Conservation (phyloP, 768 basidiomycete genomes). For the Lentinula raphanica region DNA sequence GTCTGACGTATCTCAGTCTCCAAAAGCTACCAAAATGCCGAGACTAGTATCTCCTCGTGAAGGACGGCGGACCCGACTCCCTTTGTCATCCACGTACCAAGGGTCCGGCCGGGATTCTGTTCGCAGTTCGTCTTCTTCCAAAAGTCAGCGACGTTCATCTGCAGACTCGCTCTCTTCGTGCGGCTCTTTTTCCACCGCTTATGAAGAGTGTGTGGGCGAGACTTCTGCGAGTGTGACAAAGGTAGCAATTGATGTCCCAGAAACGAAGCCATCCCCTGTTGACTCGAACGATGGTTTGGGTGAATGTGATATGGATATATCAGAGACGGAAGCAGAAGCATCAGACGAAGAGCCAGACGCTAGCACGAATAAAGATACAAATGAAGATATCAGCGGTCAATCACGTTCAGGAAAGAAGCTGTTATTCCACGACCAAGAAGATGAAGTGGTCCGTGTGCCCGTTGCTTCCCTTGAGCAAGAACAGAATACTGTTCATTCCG, state of each 20-base stretch:
- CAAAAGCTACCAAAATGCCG: not conserved
- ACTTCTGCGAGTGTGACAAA: too few species aligned
- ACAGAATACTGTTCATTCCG: not conserved
- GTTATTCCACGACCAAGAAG: not conserved
- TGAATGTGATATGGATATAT: slow-evolving; percentile 5
- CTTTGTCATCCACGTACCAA: not conserved
- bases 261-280: not conserved
- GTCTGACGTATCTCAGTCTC: too few species aligned
- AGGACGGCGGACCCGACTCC: not conserved
- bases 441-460: not conserved
- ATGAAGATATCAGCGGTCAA: not conserved
- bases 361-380: not conserved
- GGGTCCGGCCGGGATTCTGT: not conserved
- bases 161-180: not conserved
- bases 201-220: not conserved
- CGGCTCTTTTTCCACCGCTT: not conserved
- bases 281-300: not conserved
- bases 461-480: not conserved
- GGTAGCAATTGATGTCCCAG: not conserved
- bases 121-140: not conserved
- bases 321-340: not conserved
- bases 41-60: not conserved
- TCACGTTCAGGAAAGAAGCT: not conserved
- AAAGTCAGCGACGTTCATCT: not conserved
- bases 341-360: too few species aligned